Percentiles rank a stretch among this genome's conserved stretches.
Evolutionary conservation across 139 green algal genomes (phyloP).

Genomic region (Trebouxia sp.): DNA sequence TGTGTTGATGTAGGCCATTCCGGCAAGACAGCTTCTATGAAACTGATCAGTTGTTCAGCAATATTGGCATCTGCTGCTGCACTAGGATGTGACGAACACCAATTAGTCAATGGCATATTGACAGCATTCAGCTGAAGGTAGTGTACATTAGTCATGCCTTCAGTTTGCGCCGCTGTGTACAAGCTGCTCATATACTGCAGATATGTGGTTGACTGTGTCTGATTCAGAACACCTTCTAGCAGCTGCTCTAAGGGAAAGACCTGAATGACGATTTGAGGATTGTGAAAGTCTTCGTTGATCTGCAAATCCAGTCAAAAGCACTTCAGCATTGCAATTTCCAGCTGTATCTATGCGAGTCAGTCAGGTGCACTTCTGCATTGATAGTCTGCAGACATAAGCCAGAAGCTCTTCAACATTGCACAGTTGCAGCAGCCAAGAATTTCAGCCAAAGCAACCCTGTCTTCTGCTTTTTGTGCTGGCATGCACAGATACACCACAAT

Average conservation of each 20-base stretch:
- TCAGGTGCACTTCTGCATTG: no score
- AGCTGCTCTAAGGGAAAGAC: not conserved
- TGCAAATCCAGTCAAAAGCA: no score
- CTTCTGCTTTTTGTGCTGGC: no score
- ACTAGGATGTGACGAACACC: not conserved
- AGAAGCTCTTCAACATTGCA: no score
- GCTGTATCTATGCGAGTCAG: no score
- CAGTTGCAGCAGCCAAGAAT: no score
- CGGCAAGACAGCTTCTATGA: no score
- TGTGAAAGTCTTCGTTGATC: not conserved
- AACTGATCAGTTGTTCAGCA: not conserved
- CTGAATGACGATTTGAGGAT: not conserved
- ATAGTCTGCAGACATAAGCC: no score
- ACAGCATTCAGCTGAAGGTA: not conserved
- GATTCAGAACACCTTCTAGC: not conserved
- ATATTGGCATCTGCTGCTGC: constrained; percentile 16
- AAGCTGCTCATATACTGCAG: constrained; percentile 15
- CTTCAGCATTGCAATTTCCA: no score
- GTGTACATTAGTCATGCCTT: not conserved
- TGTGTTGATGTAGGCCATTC: no score
- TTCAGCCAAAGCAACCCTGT: no score
- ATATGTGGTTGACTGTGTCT: not conserved
- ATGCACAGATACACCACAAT: no score
- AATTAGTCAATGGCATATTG: not conserved
- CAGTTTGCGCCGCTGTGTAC: not conserved